Percentiles rank a stretch among this genome's conserved stretches.
phyloP scores from a whole-genome alignment of 2,329 filamentous ascomycete species.

The Phaeophleospora eucalypticola region DNA sequence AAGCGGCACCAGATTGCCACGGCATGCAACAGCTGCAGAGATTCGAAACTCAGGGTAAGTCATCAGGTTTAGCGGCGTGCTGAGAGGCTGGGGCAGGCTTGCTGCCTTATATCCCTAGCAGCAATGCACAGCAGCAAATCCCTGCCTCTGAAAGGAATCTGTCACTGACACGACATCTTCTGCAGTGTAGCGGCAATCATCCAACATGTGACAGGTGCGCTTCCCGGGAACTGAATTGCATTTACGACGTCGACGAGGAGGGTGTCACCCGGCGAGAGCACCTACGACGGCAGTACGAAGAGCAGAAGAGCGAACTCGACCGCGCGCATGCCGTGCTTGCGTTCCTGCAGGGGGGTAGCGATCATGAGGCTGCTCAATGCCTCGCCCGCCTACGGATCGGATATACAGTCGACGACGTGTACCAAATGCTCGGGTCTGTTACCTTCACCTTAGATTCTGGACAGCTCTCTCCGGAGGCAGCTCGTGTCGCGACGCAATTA shows the following conservation, averaged over 20 bases:
- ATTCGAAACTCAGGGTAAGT: background rate
- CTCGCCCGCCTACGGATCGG: constrained; percentile 23
- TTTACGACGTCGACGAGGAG: constrained; percentile 21
- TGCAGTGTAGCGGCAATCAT: constrained; percentile 11
- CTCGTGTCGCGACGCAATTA: background rate
- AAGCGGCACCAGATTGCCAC: background rate
- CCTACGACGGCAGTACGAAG: constrained; percentile 16
- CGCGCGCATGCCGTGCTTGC: constrained; percentile 13
- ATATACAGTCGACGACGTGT: constrained; percentile 12
- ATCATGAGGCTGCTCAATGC: constrained; percentile 18
- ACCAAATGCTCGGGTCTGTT: background rate
- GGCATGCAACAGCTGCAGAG: background rate
- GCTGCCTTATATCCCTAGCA: background rate
- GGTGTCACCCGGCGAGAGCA: constrained; percentile 24
- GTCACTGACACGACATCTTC: background rate
- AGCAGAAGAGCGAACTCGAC: constrained; percentile 13
- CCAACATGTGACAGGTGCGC: constrained; percentile 17
- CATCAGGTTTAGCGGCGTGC: background rate
- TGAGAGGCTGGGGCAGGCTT: background rate
- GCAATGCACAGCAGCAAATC: background rate
- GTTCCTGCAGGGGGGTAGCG: constrained; percentile 17
- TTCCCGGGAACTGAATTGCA: constrained; percentile 10
- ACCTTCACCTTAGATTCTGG: background rate
- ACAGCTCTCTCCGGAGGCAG: background rate
- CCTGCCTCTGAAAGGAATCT: no score